Evolutionary conservation across 306 rosid species (phyloP).

Genomic region (Lathyrus oleraceus): DNA sequence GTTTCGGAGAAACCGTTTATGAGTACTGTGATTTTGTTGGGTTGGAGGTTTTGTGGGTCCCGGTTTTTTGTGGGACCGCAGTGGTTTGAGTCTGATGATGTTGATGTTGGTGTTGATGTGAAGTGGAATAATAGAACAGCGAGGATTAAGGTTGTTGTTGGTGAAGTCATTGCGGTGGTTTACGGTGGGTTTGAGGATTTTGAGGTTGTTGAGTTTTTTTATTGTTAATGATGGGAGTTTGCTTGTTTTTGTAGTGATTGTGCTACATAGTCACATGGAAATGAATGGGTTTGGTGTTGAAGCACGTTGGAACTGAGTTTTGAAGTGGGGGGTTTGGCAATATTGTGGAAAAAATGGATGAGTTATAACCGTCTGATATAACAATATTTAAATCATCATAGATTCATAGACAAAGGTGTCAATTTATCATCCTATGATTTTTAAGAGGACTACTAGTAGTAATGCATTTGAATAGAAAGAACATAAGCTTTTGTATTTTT

Average conservation of each 20-base stretch:
- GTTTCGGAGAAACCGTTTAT: conserved; percentile 81
- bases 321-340: neutral
- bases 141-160: neutral
- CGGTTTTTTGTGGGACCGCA: conserved; percentile 39
- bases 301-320: neutral
- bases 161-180: conserved; percentile 32
- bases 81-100: neutral
- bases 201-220: neutral
- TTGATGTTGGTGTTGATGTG: neutral
- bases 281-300: conserved; percentile 1
- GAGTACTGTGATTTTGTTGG: conserved; percentile 67
- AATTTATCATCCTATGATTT: no score
- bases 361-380: neutral
- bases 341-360: neutral
- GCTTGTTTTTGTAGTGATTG: conserved; percentile 9
- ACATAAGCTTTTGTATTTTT: no score
- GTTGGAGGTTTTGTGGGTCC: conserved; percentile 45
- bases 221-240: neutral
- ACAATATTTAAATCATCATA: neutral
- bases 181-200: neutral
- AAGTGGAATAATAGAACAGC: neutral
- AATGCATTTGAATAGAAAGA: no score
- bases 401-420: no score
- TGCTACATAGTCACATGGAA: neutral
- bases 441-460: no score